Base-by-base conservation (phyloP, 805 yeast genomes). In the Metschnikowia santaceciliae region DNA sequence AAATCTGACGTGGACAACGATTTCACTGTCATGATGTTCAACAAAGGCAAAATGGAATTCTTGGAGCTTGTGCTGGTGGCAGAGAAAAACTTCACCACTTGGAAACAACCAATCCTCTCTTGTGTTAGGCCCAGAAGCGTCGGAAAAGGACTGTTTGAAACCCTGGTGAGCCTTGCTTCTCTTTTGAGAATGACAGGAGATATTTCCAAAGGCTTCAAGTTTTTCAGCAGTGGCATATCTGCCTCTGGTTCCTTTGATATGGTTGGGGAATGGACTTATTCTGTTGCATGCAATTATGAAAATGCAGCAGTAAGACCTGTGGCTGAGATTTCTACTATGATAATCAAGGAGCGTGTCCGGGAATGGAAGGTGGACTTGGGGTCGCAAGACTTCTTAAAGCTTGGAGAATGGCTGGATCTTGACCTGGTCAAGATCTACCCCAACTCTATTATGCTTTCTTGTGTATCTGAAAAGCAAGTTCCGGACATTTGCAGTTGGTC, bases 401-500 rank as follows among this genome's bases (percentile, higher is more conserved):
- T 42, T 14, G 23, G 42, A 7, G 37, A 42, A 17, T 57, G 60
- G 60, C 13, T 15, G 20, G 33, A 22, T 14, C 10, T 42, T 10
- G 46, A 39, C 20, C 47, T 45, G 8, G 50, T 35, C 15, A 47
- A 42, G 11, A 35, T 58, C 7, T 17, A 52, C n/a, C 57, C 48
- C 22, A 47, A 52, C 20, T 35, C 55, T 13, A 32, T 52, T 6
- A 26, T 51, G 37, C 22, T 54, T 14, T 36, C 58, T 2, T 58
- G 61, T 45, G 40, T 58, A 7, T 52, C 57, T 8, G 61, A 58
- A 41, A 30, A 20, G 23, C 46, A 52, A 32, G 53, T 45, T 17
- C 42, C 54, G 1, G 48, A 51, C 8, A 44, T 58, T 2, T 58
- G 61, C 41, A 38, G 36, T 13, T 52, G 57, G 59, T 19, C 54